Evolutionary conservation across 768 basidiomycete species (phyloP).

Genomic region (Leccinum sublutescens): DNA sequence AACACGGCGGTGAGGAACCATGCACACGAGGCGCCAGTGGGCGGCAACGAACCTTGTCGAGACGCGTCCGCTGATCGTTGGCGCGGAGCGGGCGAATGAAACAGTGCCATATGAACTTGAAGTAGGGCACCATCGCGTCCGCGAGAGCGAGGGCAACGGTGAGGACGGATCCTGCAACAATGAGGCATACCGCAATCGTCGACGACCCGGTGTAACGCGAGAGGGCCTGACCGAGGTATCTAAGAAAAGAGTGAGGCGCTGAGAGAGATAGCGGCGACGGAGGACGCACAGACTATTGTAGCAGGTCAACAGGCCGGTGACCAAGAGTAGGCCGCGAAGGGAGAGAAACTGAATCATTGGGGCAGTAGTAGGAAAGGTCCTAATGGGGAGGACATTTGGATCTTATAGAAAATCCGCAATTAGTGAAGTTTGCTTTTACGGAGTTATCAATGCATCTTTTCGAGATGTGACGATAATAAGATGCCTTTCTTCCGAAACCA

Average conservation of each 20-base stretch:
- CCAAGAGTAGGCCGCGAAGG: slow-evolving; percentile 20
- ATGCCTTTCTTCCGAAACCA: not conserved
- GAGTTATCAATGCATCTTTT: slow-evolving; percentile 3
- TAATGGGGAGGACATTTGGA: not conserved
- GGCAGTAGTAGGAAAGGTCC: not conserved
- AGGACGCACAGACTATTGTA: slow-evolving; percentile 20
- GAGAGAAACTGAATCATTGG: slow-evolving; percentile 10
- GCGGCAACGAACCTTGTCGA: slow-evolving; percentile 39
- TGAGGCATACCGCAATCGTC: slow-evolving; percentile 26
- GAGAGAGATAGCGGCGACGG: no score
- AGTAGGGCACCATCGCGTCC: slow-evolving; percentile 35
- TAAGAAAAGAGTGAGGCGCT: not conserved
- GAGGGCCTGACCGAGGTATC: slow-evolving; percentile 18
- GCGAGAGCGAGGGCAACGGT: slow-evolving; percentile 21
- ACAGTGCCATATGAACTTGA: slow-evolving; percentile 49
- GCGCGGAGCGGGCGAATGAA: slow-evolving; percentile 43
- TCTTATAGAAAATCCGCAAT: slow-evolving; percentile 8
- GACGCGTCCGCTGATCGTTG: slow-evolving; percentile 41
- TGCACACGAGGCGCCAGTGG: not conserved
- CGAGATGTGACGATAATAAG: not conserved
- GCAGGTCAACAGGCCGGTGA: slow-evolving; percentile 16
- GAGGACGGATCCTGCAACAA: slow-evolving; percentile 25
- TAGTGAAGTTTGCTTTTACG: not conserved
- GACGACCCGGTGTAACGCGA: slow-evolving; percentile 32
- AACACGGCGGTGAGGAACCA: not conserved